These are phyloP conservation scores for Termitomyces titanicus DNA, from an alignment of 768 basidiomycete genomes.

Conservation along the genomic window DNA sequence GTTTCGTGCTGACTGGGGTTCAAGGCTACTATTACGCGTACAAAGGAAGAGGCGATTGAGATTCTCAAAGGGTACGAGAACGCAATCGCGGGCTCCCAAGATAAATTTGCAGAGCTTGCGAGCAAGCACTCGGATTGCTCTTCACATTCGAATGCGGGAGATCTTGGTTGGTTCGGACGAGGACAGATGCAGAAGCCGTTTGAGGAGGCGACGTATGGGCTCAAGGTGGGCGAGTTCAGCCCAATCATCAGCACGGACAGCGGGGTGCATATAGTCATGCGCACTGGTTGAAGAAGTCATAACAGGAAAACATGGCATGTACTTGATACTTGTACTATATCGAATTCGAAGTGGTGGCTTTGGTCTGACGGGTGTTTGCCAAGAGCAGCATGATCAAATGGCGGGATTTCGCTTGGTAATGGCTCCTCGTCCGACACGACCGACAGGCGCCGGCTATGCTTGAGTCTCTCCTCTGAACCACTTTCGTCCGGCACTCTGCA, in stretches of 20 bases:
- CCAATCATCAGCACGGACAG: constrained; percentile 86
- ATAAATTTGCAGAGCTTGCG: constrained; percentile 79
- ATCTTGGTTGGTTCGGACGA: constrained; percentile 81
- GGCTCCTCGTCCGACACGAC: no score
- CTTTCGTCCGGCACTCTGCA: no score
- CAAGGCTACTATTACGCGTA: constrained; percentile 74
- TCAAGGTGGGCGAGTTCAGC: constrained; percentile 75
- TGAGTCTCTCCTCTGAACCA: no score
- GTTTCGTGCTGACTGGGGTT: background rate
- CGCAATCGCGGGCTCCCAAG: constrained; percentile 52
- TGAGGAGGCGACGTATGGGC: constrained; percentile 79
- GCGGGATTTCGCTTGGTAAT: no score
- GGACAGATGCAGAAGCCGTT: constrained; percentile 98
- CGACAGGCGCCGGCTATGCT: no score
- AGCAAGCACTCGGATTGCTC: constrained; percentile 82
- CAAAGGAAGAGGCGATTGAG: constrained; percentile 86
- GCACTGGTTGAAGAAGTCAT: constrained; percentile 57
- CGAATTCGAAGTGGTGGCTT: background rate
- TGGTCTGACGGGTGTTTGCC: background rate
- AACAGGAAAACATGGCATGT: background rate
- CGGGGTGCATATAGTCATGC: constrained; percentile 90
- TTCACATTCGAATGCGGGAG: constrained; percentile 77
- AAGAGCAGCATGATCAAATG: background rate
- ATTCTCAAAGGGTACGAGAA: constrained; percentile 64
- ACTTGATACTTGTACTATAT: background rate